A percentile compares a stretch with the other conserved stretches of the same genome.
These are phyloP conservation scores for Aristolochia contorta DNA, from an alignment of 164 flowering plant genomes.

Conservation along the genomic window DNA sequence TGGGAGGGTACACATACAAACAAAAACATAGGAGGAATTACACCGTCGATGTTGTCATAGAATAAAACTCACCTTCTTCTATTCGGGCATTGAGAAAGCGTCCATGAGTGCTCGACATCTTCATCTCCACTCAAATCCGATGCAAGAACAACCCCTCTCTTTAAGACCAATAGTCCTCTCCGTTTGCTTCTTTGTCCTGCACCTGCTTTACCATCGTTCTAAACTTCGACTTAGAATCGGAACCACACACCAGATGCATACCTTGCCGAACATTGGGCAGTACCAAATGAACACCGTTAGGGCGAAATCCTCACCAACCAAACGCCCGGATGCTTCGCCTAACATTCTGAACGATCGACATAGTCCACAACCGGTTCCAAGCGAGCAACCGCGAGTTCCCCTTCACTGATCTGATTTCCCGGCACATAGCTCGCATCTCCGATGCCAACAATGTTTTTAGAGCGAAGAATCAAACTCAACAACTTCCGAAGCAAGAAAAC, in stretches of 20 bases:
- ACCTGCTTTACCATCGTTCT: slow-evolving; percentile 29
- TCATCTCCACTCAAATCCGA: slow-evolving; percentile 3
- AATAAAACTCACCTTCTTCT: slow-evolving; percentile 28
- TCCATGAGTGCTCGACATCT: slow-evolving; percentile 19
- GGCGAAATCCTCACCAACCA: background rate
- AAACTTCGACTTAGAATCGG: slow-evolving; percentile 7
- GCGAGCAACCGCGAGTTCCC: too few relatives aligned
- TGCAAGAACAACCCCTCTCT: too few relatives aligned
- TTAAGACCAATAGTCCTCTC: slow-evolving; percentile 1
- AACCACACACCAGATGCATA: background rate
- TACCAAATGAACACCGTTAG: background rate
- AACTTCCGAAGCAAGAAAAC: background rate
- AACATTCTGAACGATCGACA: slow-evolving; percentile 14
- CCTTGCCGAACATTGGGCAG: slow-evolving; percentile 6
- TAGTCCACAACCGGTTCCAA: background rate
- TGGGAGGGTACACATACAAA: too few relatives aligned
- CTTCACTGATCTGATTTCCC: too few relatives aligned
- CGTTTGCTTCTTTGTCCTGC: slow-evolving; percentile 21
- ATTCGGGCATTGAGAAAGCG: slow-evolving; percentile 35
- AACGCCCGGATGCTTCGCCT: slow-evolving; percentile 14
- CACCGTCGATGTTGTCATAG: too few relatives aligned
- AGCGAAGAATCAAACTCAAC: too few relatives aligned
- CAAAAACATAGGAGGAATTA: too few relatives aligned
- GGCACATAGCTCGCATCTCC: too few relatives aligned
- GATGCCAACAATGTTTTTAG: too few relatives aligned